Conservation (phyloP, 495 filamentous ascomycete genomes). For the Polyplosphaeria fusca region DNA sequence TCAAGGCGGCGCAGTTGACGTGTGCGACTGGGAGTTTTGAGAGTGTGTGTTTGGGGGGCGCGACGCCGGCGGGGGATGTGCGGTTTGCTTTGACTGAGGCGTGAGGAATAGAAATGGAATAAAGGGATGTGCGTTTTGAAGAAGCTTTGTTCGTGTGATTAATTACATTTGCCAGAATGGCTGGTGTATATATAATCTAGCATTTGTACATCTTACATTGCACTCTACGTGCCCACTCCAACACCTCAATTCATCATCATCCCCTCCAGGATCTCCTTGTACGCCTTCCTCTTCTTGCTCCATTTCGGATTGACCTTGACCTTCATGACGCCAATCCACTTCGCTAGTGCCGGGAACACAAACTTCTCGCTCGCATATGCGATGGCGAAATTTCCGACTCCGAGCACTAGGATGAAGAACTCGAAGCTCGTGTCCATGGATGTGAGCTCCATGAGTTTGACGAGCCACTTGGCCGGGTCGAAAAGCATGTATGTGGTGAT, state of each 20-base stretch:
- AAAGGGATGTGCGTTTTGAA: too few species aligned
- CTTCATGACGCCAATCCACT: slow-evolving; percentile 59
- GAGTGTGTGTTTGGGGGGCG: slow-evolving; percentile 50
- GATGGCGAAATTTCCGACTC: slow-evolving; percentile 59
- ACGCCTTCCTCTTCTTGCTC: slow-evolving; percentile 77
- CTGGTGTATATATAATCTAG: too few species aligned
- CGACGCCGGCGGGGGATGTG: slow-evolving; percentile 47
- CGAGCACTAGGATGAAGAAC: slow-evolving; percentile 64
- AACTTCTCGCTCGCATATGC: slow-evolving; percentile 69
- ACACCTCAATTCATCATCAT: slow-evolving; percentile 51
- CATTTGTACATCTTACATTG: too few species aligned
- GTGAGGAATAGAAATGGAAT: background rate
- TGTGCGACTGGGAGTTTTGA: slow-evolving; percentile 48
- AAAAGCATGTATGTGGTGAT: slow-evolving; percentile 76
- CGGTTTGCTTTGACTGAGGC: slow-evolving; percentile 43
- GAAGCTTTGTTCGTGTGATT: too few species aligned
- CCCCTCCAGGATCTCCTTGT: slow-evolving; percentile 74
- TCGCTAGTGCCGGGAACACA: slow-evolving; percentile 68
- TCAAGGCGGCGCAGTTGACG: slow-evolving; percentile 48
- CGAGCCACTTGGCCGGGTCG: slow-evolving; percentile 64
- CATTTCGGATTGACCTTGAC: slow-evolving; percentile 52
- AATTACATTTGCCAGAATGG: too few species aligned
- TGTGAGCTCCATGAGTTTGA: slow-evolving; percentile 80
- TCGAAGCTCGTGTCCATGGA: slow-evolving; percentile 67
- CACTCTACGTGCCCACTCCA: too few species aligned